Evolutionary conservation across 2,329 filamentous ascomycete genomes (phyloP), one percentile per base, ranked within the genome.

Genomic region (Daldinia sp.): DNA sequence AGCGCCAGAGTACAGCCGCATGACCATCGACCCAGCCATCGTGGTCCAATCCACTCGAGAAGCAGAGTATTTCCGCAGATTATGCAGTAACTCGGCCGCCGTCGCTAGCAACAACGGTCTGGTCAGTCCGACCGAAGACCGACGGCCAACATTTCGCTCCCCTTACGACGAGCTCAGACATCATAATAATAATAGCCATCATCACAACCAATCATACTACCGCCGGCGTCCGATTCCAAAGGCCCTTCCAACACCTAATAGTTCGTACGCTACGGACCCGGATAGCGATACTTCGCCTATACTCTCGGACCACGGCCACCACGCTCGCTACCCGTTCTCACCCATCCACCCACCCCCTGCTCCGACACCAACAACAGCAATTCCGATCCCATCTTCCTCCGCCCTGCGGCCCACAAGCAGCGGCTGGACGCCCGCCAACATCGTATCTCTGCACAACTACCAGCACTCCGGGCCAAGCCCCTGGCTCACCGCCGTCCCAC

Each of bases 1-100:
- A n/a, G 84, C 90, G 39, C 81, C 87, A n/a, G 85, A 86, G 13
- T 93, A 89, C 77, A 87, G 85, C 10, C 85, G 85, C 53, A 92
- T 93, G 90, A 80, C 86, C 23, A 93, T 94, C 73, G 84, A 87
- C 62, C 82, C 82, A 2, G 77, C 79, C 0, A 85, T 91, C 48
- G 84, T 92, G 18, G 74, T 78, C 23, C 79, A 83, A 13, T 87
- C 89, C 2, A 85, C 85, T 0, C 75, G 76, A 2, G 84, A 89
- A 66, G 84, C 87, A 26, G 79, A 82, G 30, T 74, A 77, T 54
- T 83, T 80, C 56, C 82, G 83, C 33, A 73, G 75, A 12, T 61
- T 80, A 56, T 78, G 80, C 67, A 74, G 72, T 46, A 78, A 77
- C 46, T 68, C 68, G 33, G 56, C 72, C 12, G 70, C 70, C 7